These are phyloP conservation scores for Ganoderma sinense DNA, from an alignment of 1,284 basidiomycete genomes.

Conservation along the genomic window DNA sequence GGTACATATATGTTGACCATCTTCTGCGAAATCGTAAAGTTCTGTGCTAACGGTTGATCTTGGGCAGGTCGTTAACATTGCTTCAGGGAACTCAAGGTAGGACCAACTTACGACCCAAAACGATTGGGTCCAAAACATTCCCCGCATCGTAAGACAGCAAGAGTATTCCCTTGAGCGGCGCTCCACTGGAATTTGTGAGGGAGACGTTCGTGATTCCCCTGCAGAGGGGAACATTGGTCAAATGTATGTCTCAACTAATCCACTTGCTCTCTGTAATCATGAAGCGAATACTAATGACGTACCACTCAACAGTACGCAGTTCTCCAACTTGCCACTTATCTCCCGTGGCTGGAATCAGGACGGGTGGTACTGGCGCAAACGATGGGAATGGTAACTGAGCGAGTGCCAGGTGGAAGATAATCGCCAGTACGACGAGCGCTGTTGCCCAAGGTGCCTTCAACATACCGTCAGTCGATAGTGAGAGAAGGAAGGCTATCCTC, in stretches of 20 bases:
- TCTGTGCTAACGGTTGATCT: constrained; percentile 2
- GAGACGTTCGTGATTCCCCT: neutral
- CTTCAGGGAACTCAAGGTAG: neutral
- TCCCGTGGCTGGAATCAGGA: neutral
- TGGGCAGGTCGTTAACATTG: neutral
- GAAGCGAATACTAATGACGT: neutral
- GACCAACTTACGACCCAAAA: neutral
- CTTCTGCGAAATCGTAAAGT: constrained; percentile 1
- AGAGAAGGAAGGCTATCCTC: neutral
- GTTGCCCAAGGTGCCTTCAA: neutral
- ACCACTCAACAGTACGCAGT: neutral
- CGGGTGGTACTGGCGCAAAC: neutral
- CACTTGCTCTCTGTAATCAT: neutral
- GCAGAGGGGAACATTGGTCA: neutral
- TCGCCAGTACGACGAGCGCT: neutral
- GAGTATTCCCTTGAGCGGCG: neutral
- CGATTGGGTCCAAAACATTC: neutral
- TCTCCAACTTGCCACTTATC: neutral
- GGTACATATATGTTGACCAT: constrained; percentile 10
- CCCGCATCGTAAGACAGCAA: neutral
- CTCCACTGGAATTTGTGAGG: neutral
- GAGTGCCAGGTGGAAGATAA: neutral
- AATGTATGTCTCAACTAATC: neutral
- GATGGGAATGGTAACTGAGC: neutral
- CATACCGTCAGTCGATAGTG: neutral